Evolutionary conservation across 768 basidiomycete species (phyloP), one percentile per base, ranked within the genome.

Genomic region (Kondoa subrosea): DNA sequence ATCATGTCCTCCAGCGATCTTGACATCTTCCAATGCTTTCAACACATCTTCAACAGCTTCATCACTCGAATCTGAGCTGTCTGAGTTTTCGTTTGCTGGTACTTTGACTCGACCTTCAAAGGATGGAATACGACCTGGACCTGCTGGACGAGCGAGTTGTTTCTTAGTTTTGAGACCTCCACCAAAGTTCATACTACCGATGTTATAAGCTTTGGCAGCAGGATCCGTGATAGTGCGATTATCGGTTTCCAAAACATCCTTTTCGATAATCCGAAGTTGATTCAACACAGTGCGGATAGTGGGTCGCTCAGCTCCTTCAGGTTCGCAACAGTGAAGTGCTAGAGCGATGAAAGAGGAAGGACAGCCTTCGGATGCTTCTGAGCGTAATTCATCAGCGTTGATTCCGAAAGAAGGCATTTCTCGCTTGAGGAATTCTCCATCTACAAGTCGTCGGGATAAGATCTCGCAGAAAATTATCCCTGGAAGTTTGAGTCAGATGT

Each of bases 401-500:
- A 96, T 82, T 0, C 82, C 84, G 79, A 91, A 96, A 0, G 79
- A 77, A 0, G 93, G 92, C 0, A 89, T 83, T 1, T 81, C 79
- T 2, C 93, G 85, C 31, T 74, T 76, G 73, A 80, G 81, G 15
- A 77, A 78, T 59, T 81, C 76, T 68, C 89, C 87, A 71, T 93
- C 89, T 0, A 92, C 92, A n/a, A 96, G 81, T 57, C 80, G 83
- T 26, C 91, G 82, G 1, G 88, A 83, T 0, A 86, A 81, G 74
- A 99, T 90, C 78, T 99, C 93, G 73, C 89, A 89, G 75, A 95
- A 87, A 69, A 91, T 90, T 73, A 93, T 83, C 0, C 90, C 73
- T 67, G 69, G 63, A 57, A 32, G 33, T 34, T 34, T 59, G 26
- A 64, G 34, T 58, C 29, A 58, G 68, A 62, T 71, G 66, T 68